Evolutionary conservation across 2,329 filamentous ascomycete genomes (phyloP).

Genomic region (Alternaria angustiovoidea): DNA sequence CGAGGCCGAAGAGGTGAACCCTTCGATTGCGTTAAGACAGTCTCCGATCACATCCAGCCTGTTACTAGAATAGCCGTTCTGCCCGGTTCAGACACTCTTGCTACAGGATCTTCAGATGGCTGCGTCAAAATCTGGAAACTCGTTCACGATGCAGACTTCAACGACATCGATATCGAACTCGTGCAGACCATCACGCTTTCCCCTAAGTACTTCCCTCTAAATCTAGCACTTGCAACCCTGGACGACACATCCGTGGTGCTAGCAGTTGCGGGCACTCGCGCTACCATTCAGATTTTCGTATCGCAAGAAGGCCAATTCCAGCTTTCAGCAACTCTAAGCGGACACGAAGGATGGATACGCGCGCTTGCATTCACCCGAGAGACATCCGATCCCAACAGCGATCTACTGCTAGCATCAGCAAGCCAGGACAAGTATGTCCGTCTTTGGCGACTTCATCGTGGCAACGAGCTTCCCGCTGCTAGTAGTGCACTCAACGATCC

Average conservation of each 20-base stretch:
- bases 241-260: slow-evolving; percentile 69
- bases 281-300: slow-evolving; percentile 81
- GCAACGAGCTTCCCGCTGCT: slow-evolving; percentile 68
- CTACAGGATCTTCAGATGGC: slow-evolving; percentile 69
- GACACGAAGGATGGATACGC: slow-evolving; percentile 95
- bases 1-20: slow-evolving; percentile 35
- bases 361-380: slow-evolving; percentile 81
- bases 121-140: slow-evolving; percentile 74
- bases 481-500: slow-evolving; percentile 65
- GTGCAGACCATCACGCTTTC: slow-evolving; percentile 70
- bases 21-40: slow-evolving; percentile 58
- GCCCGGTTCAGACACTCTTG: slow-evolving; percentile 59
- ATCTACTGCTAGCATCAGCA: slow-evolving; percentile 86
- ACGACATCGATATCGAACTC: slow-evolving; percentile 34
- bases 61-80: slow-evolving; percentile 70
- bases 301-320: slow-evolving; percentile 67
- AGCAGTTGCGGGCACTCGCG: slow-evolving; percentile 85
- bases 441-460: slow-evolving; percentile 84
- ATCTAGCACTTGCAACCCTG: slow-evolving; percentile 73
- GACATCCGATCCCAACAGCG: slow-evolving; percentile 61
- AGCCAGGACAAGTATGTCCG: slow-evolving; percentile 98
- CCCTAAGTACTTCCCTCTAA: slow-evolving; percentile 83
- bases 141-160: slow-evolving; percentile 42
- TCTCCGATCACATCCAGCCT: slow-evolving; percentile 74
- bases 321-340: slow-evolving; percentile 78